phyloP scores from a whole-genome alignment of 2,329 filamentous ascomycete genomes.

The Botrytis porri region DNA sequence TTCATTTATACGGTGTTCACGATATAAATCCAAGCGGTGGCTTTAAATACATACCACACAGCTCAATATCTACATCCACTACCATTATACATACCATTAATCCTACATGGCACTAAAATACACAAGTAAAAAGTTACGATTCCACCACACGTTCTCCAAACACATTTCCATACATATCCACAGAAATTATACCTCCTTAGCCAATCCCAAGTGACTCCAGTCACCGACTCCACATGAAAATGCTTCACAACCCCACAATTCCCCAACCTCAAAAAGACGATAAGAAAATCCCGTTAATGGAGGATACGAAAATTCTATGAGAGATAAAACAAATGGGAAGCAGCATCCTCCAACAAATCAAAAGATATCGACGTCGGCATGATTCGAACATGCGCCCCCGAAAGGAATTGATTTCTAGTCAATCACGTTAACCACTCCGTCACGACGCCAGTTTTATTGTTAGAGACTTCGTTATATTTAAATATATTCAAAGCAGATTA shows the following conservation, averaged over 20 bases:
- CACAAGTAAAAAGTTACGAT: background rate
- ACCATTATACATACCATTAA: background rate
- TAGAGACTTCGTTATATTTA: accelerated
- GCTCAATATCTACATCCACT: background rate
- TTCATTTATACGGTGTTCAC: background rate
- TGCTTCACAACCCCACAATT: background rate
- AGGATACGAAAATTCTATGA: background rate
- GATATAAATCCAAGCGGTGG: background rate
- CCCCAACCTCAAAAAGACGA: background rate
- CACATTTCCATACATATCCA: background rate
- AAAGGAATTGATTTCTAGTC: conserved; percentile 19
- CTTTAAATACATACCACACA: background rate
- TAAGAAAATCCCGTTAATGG: background rate
- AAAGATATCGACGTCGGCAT: conserved; percentile 1
- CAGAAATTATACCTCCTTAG: background rate
- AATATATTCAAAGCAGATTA: accelerated
- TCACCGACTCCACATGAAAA: background rate
- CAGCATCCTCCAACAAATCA: background rate
- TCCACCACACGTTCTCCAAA: background rate
- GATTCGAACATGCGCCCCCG: conserved; percentile 18
- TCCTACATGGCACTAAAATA: background rate
- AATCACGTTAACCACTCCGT: conserved; percentile 19
- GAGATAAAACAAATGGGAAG: background rate
- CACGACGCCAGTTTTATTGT: background rate
- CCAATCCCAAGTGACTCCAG: background rate